These are phyloP conservation scores for Barnettozyma populi DNA, from an alignment of 805 yeast genomes.

Conservation along the genomic window DNA sequence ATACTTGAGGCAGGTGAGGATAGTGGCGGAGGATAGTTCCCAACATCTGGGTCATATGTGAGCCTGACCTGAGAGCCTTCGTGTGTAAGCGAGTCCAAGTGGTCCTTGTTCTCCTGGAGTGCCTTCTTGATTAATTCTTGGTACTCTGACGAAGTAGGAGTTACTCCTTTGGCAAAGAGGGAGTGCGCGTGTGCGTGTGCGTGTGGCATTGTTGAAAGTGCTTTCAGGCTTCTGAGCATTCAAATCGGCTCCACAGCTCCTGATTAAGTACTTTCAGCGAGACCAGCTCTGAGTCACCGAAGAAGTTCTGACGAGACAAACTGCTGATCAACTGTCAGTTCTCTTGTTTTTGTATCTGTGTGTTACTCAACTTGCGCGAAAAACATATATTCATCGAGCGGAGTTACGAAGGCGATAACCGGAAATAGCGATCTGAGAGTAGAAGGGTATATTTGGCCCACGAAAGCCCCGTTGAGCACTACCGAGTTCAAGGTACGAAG, in stretches of 20 bases:
- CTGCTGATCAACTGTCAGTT: background rate
- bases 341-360: background rate
- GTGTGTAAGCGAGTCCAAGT: conserved; percentile 29
- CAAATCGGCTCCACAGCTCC: background rate
- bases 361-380: background rate
- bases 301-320: background rate
- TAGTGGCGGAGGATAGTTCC: conserved; percentile 18
- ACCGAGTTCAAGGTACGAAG: too few species aligned
- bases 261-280: background rate
- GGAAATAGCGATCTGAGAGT: background rate
- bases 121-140: conserved; percentile 9
- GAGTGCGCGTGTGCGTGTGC: conserved; percentile 1
- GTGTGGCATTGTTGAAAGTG: background rate
- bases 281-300: background rate
- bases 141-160: conserved; percentile 5
- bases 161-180: background rate
- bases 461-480: too few species aligned
- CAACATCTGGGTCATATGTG: conserved; percentile 21
- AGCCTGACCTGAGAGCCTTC: conserved; percentile 30
- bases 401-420: background rate
- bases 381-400: too few species aligned
- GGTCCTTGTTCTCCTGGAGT: conserved; percentile 26
- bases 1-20: conserved; percentile 28
- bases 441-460: too few species aligned
- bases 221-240: background rate